Conservation (phyloP, 305 asterid species). For the Andrographis paniculata region DNA sequence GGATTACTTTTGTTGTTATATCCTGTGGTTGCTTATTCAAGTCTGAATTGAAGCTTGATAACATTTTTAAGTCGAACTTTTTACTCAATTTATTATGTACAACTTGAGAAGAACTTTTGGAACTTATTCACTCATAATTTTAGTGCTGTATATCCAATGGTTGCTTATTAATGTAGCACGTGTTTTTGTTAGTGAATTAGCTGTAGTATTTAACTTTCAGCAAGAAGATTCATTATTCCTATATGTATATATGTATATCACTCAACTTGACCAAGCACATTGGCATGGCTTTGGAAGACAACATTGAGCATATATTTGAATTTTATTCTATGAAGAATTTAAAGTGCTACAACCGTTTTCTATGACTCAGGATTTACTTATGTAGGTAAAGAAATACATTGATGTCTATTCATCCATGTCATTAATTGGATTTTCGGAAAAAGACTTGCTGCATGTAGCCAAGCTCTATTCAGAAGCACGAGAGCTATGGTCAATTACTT, state of each 20-base stretch:
- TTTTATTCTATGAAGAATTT: slow-evolving; percentile 16
- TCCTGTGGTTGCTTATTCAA: no score
- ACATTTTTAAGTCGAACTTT: no score
- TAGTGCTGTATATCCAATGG: no score
- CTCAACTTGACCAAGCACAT: background rate
- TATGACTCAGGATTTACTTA: slow-evolving; percentile 28
- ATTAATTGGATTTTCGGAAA: slow-evolving; percentile 79
- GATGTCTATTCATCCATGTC: slow-evolving; percentile 93
- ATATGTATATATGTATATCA: no score
- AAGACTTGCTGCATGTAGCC: slow-evolving; percentile 59
- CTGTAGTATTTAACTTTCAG: background rate
- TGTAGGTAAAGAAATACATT: slow-evolving; percentile 87
- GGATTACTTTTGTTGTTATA: no score
- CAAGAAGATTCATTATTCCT: slow-evolving; percentile 13
- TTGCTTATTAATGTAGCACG: no score
- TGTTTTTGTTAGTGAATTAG: no score
- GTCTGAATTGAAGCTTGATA: no score
- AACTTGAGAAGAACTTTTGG: no score
- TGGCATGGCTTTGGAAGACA: slow-evolving; percentile 13
- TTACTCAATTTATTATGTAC: no score
- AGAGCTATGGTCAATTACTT: slow-evolving; percentile 55
- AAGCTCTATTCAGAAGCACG: slow-evolving; percentile 66
- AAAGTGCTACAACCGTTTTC: slow-evolving; percentile 15
- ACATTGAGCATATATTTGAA: slow-evolving; percentile 4
- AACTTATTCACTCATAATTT: no score